Evolutionary conservation across 352 stramenopile species (phyloP), one percentile per base, ranked within the genome.

Genomic region (Globisporangium spiculum): DNA sequence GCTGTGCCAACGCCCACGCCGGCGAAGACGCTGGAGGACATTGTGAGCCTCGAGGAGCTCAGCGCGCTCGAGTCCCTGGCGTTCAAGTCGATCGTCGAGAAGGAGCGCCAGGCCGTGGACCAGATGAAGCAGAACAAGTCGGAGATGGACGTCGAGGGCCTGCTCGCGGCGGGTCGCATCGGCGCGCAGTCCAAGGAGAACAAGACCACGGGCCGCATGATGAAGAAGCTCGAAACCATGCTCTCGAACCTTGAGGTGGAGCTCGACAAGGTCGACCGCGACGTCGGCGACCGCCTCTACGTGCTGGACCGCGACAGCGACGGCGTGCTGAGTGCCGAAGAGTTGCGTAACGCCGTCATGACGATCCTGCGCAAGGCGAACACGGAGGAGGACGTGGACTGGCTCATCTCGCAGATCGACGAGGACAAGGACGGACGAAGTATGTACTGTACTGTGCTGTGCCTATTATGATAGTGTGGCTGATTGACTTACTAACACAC

Each of bases 231-330:
- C 41, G 88, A 97, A 68, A 88, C 81, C 5, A 99, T 98, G 94
- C 82, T 98, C 52, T 93, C 90, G 30, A 98, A 93, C 67, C 87
- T 99, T 63, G 92, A 99, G 69, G 79, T 92, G 30, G 93, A 98
- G 71, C 88, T 99, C 18, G 93, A 97, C 30, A 90, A 98, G 72
- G 96, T 98, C 34, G 93, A 99, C 74, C 83, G 90, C 66, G 94
- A 98, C 70, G 97, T 99, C 73, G 98, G 98, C 67, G 95, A 99
- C 75, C 98, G 98, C 59, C 89, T 99, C 60, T 97, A 99, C 72
- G 88, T 99, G 68, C 79, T 99, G 26, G 97, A 99, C 77, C 93
- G 95, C 71, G 98, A 99, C 83, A 93, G 86, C 58, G 97, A 99
- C 81, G 97, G 97, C 69, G 88, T 99, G 62, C 57, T 99, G 26